A percentile compares a stretch with the other conserved stretches of the same genome.
Conservation (phyloP, 805 yeast species). For the Schwanniomyces pseudopolymorphus region DNA sequence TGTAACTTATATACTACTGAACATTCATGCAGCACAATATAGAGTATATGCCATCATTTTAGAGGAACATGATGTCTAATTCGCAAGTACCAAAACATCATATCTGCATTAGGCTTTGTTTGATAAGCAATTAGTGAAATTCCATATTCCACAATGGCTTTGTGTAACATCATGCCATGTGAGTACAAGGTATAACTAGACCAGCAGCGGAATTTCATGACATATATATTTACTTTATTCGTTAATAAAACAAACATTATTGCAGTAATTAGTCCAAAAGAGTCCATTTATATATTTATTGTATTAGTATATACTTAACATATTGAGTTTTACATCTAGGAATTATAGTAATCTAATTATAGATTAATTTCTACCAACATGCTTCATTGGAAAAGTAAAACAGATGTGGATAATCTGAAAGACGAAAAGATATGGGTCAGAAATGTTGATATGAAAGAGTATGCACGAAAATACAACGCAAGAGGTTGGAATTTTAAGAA, state of each 20-base stretch:
- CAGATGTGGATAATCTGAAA: background rate
- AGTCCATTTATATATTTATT: background rate
- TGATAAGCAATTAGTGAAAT: background rate
- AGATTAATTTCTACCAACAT: background rate
- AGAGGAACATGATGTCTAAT: too few species aligned
- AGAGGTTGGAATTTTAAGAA: conserved; percentile 1
- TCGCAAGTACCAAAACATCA: too few species aligned
- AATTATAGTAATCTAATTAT: background rate
- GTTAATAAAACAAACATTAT: too few species aligned
- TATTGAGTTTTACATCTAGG: background rate
- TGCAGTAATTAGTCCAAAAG: background rate
- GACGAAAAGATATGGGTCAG: background rate
- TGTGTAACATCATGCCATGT: background rate
- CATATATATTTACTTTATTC: background rate
- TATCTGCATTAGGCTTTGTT: too few species aligned
- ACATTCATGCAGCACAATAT: too few species aligned
- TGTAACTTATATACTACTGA: too few species aligned
- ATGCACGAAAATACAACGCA: background rate
- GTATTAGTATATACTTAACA: background rate
- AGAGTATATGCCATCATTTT: too few species aligned
- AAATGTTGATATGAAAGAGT: background rate
- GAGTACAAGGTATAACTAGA: background rate
- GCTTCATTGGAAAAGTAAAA: background rate
- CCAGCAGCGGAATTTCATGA: background rate
- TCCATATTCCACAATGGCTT: background rate